Percentiles rank a stretch among this genome's conserved stretches.
These are phyloP conservation scores for Ustilaginoidea virens DNA, from an alignment of 2,329 filamentous ascomycete species.

Conservation along the genomic window DNA sequence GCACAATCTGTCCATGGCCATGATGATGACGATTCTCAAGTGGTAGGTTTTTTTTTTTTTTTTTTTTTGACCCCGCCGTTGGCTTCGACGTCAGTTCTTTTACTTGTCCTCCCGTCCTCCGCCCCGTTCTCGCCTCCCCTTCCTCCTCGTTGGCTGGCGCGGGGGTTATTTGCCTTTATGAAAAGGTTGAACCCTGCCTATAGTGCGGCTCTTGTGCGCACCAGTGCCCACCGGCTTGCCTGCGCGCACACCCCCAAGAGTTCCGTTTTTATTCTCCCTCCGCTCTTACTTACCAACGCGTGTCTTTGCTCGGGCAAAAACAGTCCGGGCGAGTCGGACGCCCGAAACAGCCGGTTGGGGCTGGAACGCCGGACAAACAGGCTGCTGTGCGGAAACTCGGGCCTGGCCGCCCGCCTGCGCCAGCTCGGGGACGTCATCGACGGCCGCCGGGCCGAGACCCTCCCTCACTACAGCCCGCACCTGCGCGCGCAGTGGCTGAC, in stretches of 20 bases:
- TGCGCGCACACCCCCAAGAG: no score
- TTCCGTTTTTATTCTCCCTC: no score
- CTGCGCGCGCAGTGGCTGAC: slow-evolving; percentile 3
- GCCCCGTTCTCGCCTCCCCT: no score
- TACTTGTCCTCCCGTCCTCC: background rate
- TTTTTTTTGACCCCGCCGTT: background rate
- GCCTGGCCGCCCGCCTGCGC: slow-evolving; percentile 17
- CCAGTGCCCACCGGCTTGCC: no score
- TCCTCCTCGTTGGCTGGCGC: no score
- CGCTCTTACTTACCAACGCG: no score
- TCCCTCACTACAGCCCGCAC: slow-evolving; percentile 6
- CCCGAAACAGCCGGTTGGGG: slow-evolving; percentile 18
- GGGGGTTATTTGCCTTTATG: no score
- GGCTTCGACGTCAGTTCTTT: background rate
- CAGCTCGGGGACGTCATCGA: slow-evolving; percentile 10
- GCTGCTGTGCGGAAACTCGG: slow-evolving; percentile 19
- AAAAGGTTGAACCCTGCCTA: background rate
- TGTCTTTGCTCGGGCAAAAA: no score
- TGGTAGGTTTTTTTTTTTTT: slow-evolving; percentile 13
- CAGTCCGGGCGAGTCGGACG: slow-evolving; percentile 20
- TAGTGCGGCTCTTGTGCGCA: no score
- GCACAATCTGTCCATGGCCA: slow-evolving; percentile 23
- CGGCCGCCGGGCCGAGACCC: slow-evolving; percentile 2
- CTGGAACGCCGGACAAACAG: slow-evolving; percentile 18
- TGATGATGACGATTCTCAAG: slow-evolving; percentile 24